Conservation (phyloP, 1,139 yeast genomes). For the Entelexis sorbosivorans region DNA sequence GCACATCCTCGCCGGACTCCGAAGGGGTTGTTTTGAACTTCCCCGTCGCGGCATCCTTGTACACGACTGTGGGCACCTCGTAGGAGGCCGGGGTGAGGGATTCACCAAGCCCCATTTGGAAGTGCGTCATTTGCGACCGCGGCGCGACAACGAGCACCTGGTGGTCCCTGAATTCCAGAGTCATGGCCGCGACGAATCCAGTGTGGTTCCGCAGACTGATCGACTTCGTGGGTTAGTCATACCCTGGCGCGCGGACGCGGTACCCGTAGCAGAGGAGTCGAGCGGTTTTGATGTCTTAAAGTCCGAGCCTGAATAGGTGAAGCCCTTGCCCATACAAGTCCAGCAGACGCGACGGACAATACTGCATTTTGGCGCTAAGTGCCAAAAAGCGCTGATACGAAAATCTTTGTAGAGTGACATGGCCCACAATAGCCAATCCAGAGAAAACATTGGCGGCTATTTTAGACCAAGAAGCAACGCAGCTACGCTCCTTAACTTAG, state of each 20-base stretch:
- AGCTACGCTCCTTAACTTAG: background rate
- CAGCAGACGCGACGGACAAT: background rate
- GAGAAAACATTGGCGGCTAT: no score
- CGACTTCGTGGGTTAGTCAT: background rate
- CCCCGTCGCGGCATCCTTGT: conserved; percentile 36
- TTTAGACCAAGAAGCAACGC: no score
- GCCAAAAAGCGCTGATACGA: no score
- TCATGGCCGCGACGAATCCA: conserved; percentile 23
- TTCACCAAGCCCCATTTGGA: conserved; percentile 74
- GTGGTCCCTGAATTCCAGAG: conserved; percentile 56
- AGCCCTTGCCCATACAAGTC: background rate
- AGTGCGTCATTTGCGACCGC: conserved; percentile 65
- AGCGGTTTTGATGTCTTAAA: no score
- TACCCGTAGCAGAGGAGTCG: no score
- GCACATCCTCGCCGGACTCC: conserved; percentile 34
- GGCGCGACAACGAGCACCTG: conserved; percentile 57
- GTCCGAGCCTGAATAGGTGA: no score
- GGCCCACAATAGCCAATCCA: no score
- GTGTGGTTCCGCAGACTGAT: background rate
- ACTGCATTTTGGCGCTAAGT: background rate
- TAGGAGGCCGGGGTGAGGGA: conserved; percentile 65
- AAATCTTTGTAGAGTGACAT: no score
- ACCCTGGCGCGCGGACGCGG: no score
- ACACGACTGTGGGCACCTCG: conserved; percentile 67
- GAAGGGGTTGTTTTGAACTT: conserved; percentile 34